These are phyloP conservation scores for Colletotrichum tropicale DNA, from an alignment of 2,329 filamentous ascomycete genomes.

Conservation along the genomic window DNA sequence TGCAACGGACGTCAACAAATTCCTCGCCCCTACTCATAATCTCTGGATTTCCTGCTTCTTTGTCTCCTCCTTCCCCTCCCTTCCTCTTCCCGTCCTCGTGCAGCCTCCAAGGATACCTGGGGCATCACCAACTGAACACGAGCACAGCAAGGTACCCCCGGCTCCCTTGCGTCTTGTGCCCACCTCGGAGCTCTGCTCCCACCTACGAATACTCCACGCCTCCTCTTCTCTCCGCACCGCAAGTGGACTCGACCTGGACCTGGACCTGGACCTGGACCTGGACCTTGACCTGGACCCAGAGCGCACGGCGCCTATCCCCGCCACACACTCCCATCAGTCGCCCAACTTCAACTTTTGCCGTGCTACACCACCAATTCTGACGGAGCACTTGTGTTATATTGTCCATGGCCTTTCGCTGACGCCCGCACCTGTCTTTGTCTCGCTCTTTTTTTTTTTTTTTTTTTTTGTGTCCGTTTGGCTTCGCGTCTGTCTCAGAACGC, in stretches of 20 bases:
- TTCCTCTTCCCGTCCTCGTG: not conserved
- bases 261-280: not conserved
- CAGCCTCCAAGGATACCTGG: not conserved
- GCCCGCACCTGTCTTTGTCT: not conserved
- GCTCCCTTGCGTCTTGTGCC: not conserved
- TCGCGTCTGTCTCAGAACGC: conserved; percentile 22
- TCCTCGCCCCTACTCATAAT: not conserved
- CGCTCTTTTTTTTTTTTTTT: not conserved
- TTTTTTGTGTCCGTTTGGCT: not conserved
- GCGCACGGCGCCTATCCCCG: conserved; percentile 14
- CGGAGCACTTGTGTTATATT: not conserved
- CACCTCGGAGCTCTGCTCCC: not conserved
- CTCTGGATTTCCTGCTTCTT: not conserved
- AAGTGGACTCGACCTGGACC: not conserved
- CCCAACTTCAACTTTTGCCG: conserved; percentile 3
- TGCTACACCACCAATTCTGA: not conserved
- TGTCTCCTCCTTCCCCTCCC: not conserved
- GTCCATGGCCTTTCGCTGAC: conserved; percentile 16
- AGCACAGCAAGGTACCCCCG: conserved; percentile 5
- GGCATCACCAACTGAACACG: not conserved
- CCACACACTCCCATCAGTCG: not conserved
- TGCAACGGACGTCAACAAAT: not conserved
- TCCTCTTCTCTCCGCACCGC: conserved; percentile 2
- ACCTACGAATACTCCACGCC: conserved; percentile 1
- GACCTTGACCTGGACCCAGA: not conserved